Conservation (phyloP, 148 eudicot species). For the Drosera capensis region DNA sequence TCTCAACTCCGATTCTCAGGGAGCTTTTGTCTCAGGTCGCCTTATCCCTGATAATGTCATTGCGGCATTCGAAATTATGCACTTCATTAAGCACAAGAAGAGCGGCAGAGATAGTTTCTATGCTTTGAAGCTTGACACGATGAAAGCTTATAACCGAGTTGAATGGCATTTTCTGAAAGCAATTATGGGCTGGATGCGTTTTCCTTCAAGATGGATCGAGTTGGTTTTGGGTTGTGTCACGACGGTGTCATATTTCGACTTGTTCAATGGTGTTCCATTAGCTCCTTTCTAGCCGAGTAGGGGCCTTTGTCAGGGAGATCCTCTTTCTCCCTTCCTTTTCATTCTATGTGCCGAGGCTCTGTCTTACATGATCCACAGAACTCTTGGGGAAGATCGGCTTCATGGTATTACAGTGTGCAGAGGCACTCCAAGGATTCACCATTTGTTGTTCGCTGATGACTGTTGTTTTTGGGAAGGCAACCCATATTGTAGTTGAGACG, state of each 20-base stretch:
- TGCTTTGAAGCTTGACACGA: background rate
- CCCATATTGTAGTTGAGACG: background rate
- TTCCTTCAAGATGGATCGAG: background rate
- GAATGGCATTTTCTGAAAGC: background rate
- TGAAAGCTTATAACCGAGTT: background rate
- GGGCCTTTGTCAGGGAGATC: conserved; percentile 2
- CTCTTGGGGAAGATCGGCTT: background rate
- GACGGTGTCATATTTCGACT: background rate
- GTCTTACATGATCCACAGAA: background rate
- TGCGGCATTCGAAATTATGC: background rate
- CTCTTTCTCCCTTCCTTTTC: background rate
- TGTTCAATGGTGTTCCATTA: background rate
- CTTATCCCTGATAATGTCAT: background rate
- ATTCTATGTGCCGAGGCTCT: background rate
- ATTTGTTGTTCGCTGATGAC: background rate
- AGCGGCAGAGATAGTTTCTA: background rate
- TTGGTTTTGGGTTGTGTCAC: background rate
- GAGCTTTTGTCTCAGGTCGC: background rate
- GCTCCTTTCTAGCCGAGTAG: background rate
- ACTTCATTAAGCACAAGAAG: background rate
- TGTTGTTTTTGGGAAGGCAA: background rate
- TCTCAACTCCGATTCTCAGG: background rate
- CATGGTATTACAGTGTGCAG: background rate
- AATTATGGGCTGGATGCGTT: background rate
- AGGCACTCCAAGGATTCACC: background rate